phyloP scores from a whole-genome alignment of 164 flowering plant genomes.

The Vitis cinerea region DNA sequence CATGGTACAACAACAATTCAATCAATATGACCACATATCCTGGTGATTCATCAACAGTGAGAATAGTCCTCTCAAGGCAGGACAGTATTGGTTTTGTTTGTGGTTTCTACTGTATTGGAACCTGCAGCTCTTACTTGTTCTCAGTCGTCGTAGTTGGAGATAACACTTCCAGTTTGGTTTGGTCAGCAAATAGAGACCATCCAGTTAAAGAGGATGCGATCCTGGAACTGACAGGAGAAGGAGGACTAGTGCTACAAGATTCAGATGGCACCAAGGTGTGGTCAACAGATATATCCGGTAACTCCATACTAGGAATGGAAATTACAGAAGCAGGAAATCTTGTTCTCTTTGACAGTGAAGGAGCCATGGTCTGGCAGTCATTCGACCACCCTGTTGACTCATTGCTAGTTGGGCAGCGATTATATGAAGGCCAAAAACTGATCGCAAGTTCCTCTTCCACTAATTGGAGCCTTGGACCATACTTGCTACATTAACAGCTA shows the following conservation, averaged over 20 bases:
- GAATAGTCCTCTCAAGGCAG: background rate
- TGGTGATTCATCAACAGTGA: background rate
- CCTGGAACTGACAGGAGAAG: no score
- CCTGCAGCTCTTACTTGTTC: background rate
- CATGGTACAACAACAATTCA: background rate
- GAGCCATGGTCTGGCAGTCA: no score
- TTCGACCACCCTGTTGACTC: no score
- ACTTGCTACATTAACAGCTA: no score
- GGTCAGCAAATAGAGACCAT: background rate
- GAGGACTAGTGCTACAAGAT: no score
- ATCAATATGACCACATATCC: no score
- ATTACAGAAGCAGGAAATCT: background rate
- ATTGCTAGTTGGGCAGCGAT: no score
- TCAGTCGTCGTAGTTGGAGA: background rate
- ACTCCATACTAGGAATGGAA: background rate
- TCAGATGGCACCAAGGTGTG: background rate
- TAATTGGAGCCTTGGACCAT: no score
- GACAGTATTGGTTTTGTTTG: background rate
- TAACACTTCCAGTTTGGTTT: background rate
- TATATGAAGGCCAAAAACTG: no score
- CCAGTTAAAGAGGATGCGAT: background rate
- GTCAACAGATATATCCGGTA: background rate
- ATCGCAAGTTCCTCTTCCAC: no score
- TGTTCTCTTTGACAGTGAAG: background rate
- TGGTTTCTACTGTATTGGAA: background rate